Base-by-base conservation (phyloP, 1,284 basidiomycete genomes). In the Trichosporon sp. region DNA sequence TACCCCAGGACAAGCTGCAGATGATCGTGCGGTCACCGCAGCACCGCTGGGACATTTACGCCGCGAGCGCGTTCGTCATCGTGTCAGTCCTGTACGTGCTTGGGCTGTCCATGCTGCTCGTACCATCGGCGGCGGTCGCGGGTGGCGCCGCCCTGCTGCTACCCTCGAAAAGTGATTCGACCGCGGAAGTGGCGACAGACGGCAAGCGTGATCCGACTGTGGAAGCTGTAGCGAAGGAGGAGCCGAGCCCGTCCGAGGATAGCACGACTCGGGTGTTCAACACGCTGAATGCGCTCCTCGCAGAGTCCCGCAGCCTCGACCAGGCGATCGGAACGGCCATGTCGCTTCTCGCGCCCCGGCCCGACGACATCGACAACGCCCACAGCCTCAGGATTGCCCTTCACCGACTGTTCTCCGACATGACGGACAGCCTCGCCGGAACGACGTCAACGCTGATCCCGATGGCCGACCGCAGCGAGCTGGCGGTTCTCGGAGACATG, bases 401-500 rank as follows among this genome's bases (percentile, higher is more conserved):
- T 8, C 73, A 81, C 67, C 75, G 75, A 1, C 62, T 79, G 2
- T 75, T 77, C 13, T 74, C 73, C n/a, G 72, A 74, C 58, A 78
- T 80, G 76, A 79, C 77, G 0, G 81, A 82, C 65, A 74, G 78
- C 60, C 70, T 81, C 5, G 80, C 78, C 0, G 68, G 73, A 4
- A 77, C 80, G 4, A 80, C 78, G 0, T 78, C 77, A 9, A 68
- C 69, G 2, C 67, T 82, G 2, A 72, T 78, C 9, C 68, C 70
- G 15, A 60, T 81, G 66, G 74, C 76, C 15, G 80, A 81, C 64
- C 69, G 71, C 35, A 65, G 63, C 4, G 78, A 80, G 62, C 72
- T 82, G 9, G 70, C 71, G 0, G 77, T 78, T 0, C 68, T 81
- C 21, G 76, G 77, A 2, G 76, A 80, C 42, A 81, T 82, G 80